Evolutionary conservation across 2,329 filamentous ascomycete species (phyloP).

Genomic region (Pseudogymnoascus sp.): DNA sequence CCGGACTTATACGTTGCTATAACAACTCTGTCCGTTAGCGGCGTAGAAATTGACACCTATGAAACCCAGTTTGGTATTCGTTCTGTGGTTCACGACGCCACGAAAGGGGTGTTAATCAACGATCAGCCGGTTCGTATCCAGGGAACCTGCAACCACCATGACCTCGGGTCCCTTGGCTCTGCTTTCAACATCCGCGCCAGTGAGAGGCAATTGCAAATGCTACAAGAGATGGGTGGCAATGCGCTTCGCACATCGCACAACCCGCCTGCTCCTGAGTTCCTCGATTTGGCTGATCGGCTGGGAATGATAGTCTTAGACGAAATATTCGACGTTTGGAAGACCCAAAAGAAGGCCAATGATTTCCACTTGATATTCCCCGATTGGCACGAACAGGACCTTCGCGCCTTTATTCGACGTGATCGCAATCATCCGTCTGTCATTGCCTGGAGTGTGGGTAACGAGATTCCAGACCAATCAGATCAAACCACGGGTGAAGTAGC

Average conservation of each 20-base stretch:
- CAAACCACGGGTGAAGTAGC: constrained; percentile 28
- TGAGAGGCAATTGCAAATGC: constrained; percentile 39
- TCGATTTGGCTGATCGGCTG: constrained; percentile 41
- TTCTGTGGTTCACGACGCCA: constrained; percentile 31
- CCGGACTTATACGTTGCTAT: constrained; percentile 42
- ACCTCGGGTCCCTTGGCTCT: constrained; percentile 40
- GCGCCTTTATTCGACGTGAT: constrained; percentile 43
- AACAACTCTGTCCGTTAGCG: constrained; percentile 31
- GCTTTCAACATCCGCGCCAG: constrained; percentile 43
- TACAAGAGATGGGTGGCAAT: constrained; percentile 43
- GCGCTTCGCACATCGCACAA: constrained; percentile 45
- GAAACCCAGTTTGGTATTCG: constrained; percentile 44
- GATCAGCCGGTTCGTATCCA: constrained; percentile 36
- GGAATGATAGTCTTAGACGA: constrained; percentile 46
- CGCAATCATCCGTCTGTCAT: constrained; percentile 47
- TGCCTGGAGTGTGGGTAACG: constrained; percentile 47
- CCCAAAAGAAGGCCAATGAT: constrained; percentile 39
- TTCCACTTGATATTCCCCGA: constrained; percentile 45
- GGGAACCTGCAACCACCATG: constrained; percentile 44
- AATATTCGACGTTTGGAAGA: constrained; percentile 45
- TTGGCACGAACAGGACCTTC: constrained; percentile 45
- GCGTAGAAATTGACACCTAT: constrained; percentile 34
- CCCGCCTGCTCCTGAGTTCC: constrained; percentile 41
- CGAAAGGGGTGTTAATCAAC: constrained; percentile 40
- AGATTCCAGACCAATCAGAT: constrained; percentile 40